Evolutionary conservation across 352 stramenopile genomes (phyloP).

Genomic region (Blastocystis sp.): DNA sequence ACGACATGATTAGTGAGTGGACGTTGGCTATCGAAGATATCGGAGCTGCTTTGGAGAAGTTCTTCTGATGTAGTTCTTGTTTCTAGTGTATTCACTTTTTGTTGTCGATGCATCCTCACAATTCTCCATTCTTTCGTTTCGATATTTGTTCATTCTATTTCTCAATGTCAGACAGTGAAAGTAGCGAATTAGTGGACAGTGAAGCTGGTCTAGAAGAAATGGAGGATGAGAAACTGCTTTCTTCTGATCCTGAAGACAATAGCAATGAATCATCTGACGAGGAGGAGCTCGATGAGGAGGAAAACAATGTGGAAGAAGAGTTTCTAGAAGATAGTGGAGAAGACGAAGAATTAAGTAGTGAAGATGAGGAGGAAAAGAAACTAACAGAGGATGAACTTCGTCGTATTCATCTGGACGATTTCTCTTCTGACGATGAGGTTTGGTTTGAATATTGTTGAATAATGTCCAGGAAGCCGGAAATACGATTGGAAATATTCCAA

Average conservation of each 20-base stretch:
- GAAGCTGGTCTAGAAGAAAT: conserved; percentile 40
- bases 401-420: conserved; percentile 89
- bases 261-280: background rate
- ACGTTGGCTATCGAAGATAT: too few relatives aligned
- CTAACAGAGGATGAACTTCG: conserved; percentile 65
- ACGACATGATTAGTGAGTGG: background rate
- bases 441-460: conserved; percentile 65
- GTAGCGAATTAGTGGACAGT: conserved; percentile 59
- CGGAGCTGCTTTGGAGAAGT: too few relatives aligned
- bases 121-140: background rate
- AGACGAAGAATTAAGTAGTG: conserved; percentile 69
- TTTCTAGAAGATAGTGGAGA: conserved; percentile 68
- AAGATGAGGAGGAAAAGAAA: conserved; percentile 75
- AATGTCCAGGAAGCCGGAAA: conserved; percentile 81
- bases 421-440: conserved; percentile 90
- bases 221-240: background rate
- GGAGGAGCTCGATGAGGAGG: conserved; percentile 64
- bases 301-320: conserved; percentile 71
- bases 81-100: too few relatives aligned
- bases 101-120: background rate
- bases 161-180: conserved; percentile 58
- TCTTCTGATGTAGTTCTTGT: too few relatives aligned
- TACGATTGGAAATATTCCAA: conserved; percentile 91
- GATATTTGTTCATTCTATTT: background rate
- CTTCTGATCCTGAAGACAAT: background rate